Conservation (phyloP, 2,329 filamentous ascomycete genomes). For the Xylaria sp. region DNA sequence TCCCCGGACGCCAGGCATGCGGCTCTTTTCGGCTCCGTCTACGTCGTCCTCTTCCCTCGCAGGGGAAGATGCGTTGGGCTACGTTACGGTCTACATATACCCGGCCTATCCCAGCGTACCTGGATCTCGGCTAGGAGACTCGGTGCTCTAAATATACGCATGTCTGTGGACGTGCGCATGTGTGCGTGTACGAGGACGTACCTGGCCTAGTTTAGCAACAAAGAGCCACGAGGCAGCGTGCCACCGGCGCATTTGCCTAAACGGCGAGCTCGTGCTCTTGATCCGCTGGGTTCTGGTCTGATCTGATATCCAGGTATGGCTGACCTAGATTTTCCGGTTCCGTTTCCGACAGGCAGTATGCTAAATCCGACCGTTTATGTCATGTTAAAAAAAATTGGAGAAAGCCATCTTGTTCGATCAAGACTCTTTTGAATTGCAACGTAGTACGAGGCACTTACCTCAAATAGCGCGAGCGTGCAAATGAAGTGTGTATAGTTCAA, state of each 20-base stretch:
- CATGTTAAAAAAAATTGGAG: too few species aligned
- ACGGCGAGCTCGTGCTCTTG: conserved; percentile 10
- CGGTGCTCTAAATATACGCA: neutral
- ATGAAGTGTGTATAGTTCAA: too few species aligned
- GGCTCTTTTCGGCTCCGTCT: neutral
- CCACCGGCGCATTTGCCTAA: conserved; percentile 26
- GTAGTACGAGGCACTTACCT: neutral
- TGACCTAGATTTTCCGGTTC: too few species aligned
- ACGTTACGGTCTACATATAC: neutral
- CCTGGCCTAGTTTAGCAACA: too few species aligned
- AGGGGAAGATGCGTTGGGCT: neutral
- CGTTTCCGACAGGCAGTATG: too few species aligned
- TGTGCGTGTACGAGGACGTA: too few species aligned
- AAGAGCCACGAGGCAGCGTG: conserved; percentile 11
- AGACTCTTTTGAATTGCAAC: neutral
- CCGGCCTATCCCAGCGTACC: neutral
- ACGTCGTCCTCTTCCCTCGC: neutral
- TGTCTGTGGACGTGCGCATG: neutral
- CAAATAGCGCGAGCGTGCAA: too few species aligned
- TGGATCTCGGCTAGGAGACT: neutral
- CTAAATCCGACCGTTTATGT: too few species aligned
- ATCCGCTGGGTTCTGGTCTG: neutral
- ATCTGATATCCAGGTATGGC: too few species aligned
- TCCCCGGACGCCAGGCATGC: neutral
- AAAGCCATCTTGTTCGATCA: too few species aligned